Base-by-base conservation (phyloP, 1,284 basidiomycete species). In the Naganishia sp. region DNA sequence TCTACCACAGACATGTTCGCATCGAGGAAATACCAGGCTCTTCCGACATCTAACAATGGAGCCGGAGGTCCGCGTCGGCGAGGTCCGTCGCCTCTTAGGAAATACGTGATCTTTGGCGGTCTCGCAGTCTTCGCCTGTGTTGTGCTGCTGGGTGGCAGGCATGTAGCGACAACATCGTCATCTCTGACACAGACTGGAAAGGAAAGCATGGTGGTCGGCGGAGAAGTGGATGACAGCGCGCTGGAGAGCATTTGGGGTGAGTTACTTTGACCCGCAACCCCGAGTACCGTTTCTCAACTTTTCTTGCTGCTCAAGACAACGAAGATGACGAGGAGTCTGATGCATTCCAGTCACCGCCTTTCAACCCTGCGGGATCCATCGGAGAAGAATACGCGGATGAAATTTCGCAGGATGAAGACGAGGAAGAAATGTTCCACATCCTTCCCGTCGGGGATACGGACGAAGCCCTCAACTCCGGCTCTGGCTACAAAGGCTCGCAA, bases 311-410 rank as follows among this genome's bases (percentile, higher is more conserved):
- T 18, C 21, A 61, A 13, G 53, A 61, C 23, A 25, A 61, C 33
- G 61, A 52, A 42, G 16, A 53, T 4, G 61, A 36, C 61, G 63
- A 68, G 9, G 72, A 75, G 43, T 71, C 73, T 21, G 71, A 73
- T 44, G 74, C 76, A 55, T 76, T 73, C 68, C 61, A 70, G 28
- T 75, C 77, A 6, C 78, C 78, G 7, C 77, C 77, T 15, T 78
- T 77, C 74, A 69, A 72, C 57, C 75, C 77, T 10, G 57, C 70
- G 25, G 73, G 70, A 52, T 56, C 72, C 68, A 7, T 69, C 64
- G 13, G 56, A 72, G 23, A 72, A 25, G 25, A 59, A 50, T 70
- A 71, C 1, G 48, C 55, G 18, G 44, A 68, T 43, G 68, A 71
- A 6, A 66, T 70, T 15, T 71, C 73, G 15, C 68, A 70, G 21